These are phyloP conservation scores for Phylloporus arenicola DNA, from an alignment of 768 basidiomycete species.

Conservation along the genomic window DNA sequence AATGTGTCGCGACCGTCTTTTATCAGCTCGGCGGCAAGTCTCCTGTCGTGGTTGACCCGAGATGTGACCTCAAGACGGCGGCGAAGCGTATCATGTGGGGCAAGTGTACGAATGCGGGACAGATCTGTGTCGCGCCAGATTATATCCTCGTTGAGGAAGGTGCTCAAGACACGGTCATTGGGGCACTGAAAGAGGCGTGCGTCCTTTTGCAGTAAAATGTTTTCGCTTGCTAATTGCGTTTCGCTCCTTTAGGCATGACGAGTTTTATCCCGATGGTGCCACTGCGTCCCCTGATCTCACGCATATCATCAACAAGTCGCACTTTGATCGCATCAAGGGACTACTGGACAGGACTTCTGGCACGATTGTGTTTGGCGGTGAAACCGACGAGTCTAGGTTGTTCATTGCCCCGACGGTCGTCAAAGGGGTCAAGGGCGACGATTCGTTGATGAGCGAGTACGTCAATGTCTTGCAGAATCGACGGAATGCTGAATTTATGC, in stretches of 20 bases:
- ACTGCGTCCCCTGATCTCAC: constrained; percentile 39
- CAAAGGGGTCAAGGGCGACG: constrained; percentile 51
- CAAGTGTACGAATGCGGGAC: constrained; percentile 70
- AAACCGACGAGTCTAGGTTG: constrained; percentile 48
- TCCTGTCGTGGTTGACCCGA: constrained; percentile 69
- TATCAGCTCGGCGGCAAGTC: constrained; percentile 64
- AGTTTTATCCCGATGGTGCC: constrained; percentile 41
- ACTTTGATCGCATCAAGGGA: constrained; percentile 55
- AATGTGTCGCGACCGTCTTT: background rate
- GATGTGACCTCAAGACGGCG: constrained; percentile 56
- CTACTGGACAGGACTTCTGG: constrained; percentile 67
- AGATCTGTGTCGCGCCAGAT: constrained; percentile 67
- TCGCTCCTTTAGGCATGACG: constrained; percentile 15
- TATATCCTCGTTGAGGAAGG: constrained; percentile 43
- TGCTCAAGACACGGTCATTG: constrained; percentile 36
- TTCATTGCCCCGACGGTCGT: constrained; percentile 75
- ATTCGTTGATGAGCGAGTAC: constrained; percentile 74
- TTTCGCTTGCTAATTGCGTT: background rate
- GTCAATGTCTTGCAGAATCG: constrained; percentile 20
- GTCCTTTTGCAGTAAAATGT: constrained; percentile 9
- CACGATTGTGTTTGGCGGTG: constrained; percentile 58
- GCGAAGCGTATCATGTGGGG: constrained; percentile 80
- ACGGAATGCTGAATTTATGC: background rate
- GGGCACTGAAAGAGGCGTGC: constrained; percentile 40
- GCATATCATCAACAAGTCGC: constrained; percentile 49